Percentiles rank a stretch among this genome's conserved stretches.
These are phyloP conservation scores for Odontarrhena argentea DNA, from an alignment of 345 rosid genomes.

Conservation along the genomic window DNA sequence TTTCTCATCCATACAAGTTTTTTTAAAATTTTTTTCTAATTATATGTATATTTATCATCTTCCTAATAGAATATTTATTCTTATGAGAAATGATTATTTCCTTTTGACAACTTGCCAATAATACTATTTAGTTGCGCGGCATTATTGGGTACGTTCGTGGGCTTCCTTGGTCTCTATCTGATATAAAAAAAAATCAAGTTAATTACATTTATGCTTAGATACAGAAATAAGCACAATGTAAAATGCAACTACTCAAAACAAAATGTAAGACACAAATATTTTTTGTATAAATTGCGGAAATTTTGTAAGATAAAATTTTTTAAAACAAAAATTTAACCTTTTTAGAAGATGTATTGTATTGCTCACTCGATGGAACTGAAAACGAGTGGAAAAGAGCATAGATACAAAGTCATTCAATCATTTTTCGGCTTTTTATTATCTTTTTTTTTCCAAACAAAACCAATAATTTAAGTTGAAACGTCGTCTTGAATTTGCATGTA, in stretches of 20 bases:
- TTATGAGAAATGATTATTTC: background rate
- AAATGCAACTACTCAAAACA: background rate
- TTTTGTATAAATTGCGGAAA: no score
- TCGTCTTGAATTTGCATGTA: constrained; percentile 17
- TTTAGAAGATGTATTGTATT: no score
- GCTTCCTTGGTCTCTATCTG: constrained; percentile 36
- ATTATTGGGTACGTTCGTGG: constrained; percentile 42
- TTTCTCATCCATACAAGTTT: constrained; percentile 38
- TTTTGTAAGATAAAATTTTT: no score
- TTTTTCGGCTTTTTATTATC: background rate
- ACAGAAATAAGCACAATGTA: constrained; percentile 4
- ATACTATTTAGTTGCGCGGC: constrained; percentile 24
- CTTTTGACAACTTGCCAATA: constrained; percentile 36
- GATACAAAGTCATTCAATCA: background rate
- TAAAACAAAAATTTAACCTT: no score
- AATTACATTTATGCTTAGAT: background rate
- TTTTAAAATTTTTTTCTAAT: background rate
- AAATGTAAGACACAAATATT: background rate
- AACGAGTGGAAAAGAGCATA: no score
- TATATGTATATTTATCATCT: background rate
- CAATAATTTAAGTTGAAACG: constrained; percentile 26
- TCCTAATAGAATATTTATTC: constrained; percentile 10
- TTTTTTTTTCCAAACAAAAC: background rate
- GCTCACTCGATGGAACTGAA: no score
- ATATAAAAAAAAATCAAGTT: constrained; percentile 31